phyloP scores from a whole-genome alignment of 139 green algal species.

The Chlorella sp. region DNA sequence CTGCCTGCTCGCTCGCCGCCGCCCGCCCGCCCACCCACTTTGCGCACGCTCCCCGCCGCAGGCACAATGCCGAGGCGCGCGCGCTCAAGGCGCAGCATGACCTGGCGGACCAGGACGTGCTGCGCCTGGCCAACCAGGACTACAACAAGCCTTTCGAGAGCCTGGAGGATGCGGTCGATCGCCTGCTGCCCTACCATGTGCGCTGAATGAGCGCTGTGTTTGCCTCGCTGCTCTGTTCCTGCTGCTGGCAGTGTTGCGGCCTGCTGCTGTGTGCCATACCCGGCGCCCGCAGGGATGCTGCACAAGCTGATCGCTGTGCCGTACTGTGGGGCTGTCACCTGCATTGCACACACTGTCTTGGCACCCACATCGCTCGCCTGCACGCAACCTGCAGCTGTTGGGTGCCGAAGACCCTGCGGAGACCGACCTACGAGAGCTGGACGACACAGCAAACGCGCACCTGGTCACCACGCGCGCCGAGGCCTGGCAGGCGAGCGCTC shows the following conservation, averaged over 20 bases:
- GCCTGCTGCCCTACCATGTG: constrained; percentile 65
- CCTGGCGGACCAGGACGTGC: constrained; percentile 31
- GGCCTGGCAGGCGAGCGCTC: constrained; percentile 12
- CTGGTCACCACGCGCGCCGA: constrained; percentile 12
- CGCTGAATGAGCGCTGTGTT: too few species aligned
- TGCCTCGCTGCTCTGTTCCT: background rate
- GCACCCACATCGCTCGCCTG: background rate
- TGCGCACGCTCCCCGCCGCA: too few species aligned
- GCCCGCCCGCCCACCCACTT: too few species aligned
- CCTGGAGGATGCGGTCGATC: constrained; percentile 54
- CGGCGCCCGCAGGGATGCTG: too few species aligned
- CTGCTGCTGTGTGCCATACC: background rate
- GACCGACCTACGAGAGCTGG: constrained; percentile 13
- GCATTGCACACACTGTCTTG: background rate
- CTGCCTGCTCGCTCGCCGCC: too few species aligned
- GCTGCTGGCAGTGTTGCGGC: background rate
- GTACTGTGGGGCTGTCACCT: too few species aligned
- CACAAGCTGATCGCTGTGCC: too few species aligned
- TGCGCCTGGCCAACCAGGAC: constrained; percentile 32
- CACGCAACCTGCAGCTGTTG: constrained; percentile 15
- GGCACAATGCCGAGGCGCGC: too few species aligned
- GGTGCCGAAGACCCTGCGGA: constrained; percentile 19
- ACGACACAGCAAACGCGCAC: background rate
- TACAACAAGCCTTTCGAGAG: constrained; percentile 42
- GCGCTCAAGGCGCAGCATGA: constrained; percentile 24